Evolutionary conservation across 306 rosid species (phyloP).

Genomic region (Cucumis melo): DNA sequence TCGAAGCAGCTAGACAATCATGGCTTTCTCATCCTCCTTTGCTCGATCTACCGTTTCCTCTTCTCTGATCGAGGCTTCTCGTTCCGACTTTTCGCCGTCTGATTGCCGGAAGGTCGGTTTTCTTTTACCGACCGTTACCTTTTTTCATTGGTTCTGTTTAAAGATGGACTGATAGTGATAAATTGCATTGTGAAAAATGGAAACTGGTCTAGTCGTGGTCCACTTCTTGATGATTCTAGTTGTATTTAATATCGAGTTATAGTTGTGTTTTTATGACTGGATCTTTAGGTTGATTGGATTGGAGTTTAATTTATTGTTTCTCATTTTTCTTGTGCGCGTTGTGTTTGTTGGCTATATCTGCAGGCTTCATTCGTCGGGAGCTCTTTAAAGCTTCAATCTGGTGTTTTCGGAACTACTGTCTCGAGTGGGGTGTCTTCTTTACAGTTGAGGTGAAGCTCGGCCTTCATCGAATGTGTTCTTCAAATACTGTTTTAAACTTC

Average conservation of each 20-base stretch:
- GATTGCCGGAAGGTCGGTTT: neutral
- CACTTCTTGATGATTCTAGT: neutral
- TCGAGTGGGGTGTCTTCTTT: constrained; percentile 37
- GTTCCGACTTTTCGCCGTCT: constrained; percentile 15
- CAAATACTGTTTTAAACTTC: neutral
- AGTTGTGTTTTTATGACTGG: neutral
- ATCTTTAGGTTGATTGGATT: neutral
- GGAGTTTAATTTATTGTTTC: neutral
- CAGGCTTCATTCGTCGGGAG: constrained; percentile 38
- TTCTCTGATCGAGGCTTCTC: constrained; percentile 29
- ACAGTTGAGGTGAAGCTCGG: constrained; percentile 40
- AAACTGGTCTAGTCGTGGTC: neutral
- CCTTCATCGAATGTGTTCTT: neutral
- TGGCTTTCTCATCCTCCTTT: constrained; percentile 61
- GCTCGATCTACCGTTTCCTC: constrained; percentile 38
- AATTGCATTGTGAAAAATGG: neutral
- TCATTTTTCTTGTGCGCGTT: neutral
- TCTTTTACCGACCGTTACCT: constrained; percentile 2
- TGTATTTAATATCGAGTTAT: neutral
- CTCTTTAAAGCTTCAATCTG: constrained; percentile 23
- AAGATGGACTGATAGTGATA: neutral
- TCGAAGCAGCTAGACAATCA: constrained; percentile 13
- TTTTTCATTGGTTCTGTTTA: neutral
- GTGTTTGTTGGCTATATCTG: neutral
- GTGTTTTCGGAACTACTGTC: constrained; percentile 40